Evolutionary conservation across 1,284 basidiomycete species (phyloP).

Genomic region (Somion occarium): DNA sequence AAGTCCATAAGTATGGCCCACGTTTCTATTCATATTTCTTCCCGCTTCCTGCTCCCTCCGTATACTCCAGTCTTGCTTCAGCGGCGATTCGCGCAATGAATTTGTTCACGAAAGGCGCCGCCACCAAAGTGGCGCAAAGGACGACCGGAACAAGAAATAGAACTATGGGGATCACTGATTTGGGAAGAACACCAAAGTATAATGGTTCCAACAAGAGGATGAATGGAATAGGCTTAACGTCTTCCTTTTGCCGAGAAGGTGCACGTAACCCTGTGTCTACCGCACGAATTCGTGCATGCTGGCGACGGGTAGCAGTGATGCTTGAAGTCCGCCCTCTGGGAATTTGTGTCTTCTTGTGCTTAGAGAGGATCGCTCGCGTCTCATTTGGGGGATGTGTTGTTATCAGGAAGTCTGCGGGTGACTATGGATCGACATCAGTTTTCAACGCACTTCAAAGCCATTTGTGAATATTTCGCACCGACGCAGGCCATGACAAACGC

Average conservation of each 20-base stretch:
- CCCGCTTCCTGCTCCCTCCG: too few species aligned
- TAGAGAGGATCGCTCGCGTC: too few species aligned
- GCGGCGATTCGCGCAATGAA: neutral
- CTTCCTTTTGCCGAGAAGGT: conserved; percentile 22
- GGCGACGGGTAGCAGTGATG: conserved; percentile 31
- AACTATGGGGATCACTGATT: conserved; percentile 41
- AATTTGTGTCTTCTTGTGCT: too few species aligned
- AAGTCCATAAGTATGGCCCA: too few species aligned
- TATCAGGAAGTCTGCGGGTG: conserved; percentile 26
- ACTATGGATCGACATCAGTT: conserved; percentile 16
- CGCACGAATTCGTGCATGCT: conserved; percentile 51
- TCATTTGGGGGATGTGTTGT: conserved; percentile 10
- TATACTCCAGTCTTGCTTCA: neutral
- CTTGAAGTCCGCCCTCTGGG: conserved; percentile 5
- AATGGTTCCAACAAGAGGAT: conserved; percentile 54
- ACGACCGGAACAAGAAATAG: conserved; percentile 15
- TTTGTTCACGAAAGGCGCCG: neutral
- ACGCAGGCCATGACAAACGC: conserved; percentile 62
- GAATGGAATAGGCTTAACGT: conserved; percentile 36
- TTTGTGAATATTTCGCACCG: conserved; percentile 37
- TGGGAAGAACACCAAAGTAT: conserved; percentile 52
- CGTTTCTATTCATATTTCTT: too few species aligned
- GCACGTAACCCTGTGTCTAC: conserved; percentile 46
- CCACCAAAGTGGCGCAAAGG: conserved; percentile 1
- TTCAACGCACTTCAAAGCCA: neutral